Evolutionary conservation across 805 yeast genomes (phyloP).

Genomic region (Candida maesae): DNA sequence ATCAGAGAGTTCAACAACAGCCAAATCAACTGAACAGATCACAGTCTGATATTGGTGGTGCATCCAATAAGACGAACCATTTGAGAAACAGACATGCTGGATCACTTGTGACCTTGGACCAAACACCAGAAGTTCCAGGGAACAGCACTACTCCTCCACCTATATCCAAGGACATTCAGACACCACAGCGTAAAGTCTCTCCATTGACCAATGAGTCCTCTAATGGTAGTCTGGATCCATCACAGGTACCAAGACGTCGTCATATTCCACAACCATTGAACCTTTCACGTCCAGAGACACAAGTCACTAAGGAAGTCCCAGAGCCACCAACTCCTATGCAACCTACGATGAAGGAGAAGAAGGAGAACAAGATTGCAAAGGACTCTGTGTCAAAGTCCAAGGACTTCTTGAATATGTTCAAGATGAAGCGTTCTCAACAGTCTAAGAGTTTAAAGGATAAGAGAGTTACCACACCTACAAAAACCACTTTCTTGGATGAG

Average conservation of each 20-base stretch:
- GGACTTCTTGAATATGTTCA: slow-evolving; percentile 26
- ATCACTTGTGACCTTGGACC: slow-evolving; percentile 18
- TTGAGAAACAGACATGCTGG: slow-evolving; percentile 35
- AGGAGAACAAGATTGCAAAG: slow-evolving; percentile 12
- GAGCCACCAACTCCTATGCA: slow-evolving; percentile 12
- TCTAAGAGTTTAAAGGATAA: slow-evolving; percentile 18
- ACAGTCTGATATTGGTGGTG: slow-evolving; percentile 11
- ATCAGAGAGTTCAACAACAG: not conserved
- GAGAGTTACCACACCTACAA: slow-evolving; percentile 9
- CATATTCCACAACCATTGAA: not conserved
- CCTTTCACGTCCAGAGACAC: slow-evolving; percentile 6
- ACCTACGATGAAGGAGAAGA: slow-evolving; percentile 7
- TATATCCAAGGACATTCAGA: slow-evolving; percentile 2
- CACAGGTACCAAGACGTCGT: not conserved
- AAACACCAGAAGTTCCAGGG: slow-evolving; percentile 1
- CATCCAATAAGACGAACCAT: slow-evolving; percentile 27
- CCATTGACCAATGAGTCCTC: slow-evolving; percentile 9
- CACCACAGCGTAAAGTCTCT: slow-evolving; percentile 14
- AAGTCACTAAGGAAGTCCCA: slow-evolving; percentile 4
- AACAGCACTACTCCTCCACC: not conserved
- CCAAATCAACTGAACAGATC: slow-evolving; percentile 13
- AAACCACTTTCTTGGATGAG: slow-evolving; percentile 13
- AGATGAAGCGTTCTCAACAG: slow-evolving; percentile 23
- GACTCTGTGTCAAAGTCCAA: slow-evolving; percentile 21
- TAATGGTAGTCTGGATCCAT: not conserved